Conservation (phyloP, 1,284 basidiomycete genomes). For the Cryptococcus sp. region DNA sequence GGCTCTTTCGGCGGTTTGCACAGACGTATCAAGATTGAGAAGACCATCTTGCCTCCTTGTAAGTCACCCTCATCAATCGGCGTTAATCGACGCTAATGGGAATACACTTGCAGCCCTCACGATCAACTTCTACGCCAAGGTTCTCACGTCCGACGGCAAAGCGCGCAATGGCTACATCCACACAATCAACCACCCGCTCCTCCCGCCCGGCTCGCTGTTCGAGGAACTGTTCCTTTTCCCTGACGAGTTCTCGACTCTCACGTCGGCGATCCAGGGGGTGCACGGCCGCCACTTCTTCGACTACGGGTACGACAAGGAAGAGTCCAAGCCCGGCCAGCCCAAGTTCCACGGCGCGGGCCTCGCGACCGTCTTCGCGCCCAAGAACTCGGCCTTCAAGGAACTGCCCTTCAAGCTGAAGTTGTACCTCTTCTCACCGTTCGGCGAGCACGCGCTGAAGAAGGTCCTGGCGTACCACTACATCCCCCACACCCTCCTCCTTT, state of each 20-base stretch:
- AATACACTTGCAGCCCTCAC: constrained; percentile 39
- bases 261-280: constrained; percentile 63
- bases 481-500: constrained; percentile 62
- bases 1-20: constrained; percentile 61
- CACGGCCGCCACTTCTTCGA: constrained; percentile 56
- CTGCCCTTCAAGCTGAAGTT: constrained; percentile 62
- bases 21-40: constrained; percentile 62
- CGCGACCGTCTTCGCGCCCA: constrained; percentile 67
- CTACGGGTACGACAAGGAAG: constrained; percentile 55
- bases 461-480: constrained; percentile 68
- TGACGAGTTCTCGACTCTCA: constrained; percentile 62
- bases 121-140: constrained; percentile 63
- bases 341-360: constrained; percentile 59
- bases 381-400: constrained; percentile 64
- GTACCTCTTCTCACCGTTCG: constrained; percentile 71
- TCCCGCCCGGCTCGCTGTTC: constrained; percentile 66
- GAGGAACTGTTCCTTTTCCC: constrained; percentile 63
- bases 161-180: constrained; percentile 69
- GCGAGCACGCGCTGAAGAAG: constrained; percentile 62
- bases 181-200: constrained; percentile 62
- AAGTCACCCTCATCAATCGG: constrained; percentile 5
- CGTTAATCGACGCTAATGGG: neutral
- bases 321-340: constrained; percentile 51
- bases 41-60: constrained; percentile 53
- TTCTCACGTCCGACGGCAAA: constrained; percentile 58